Evolutionary conservation across 2,329 filamentous ascomycete genomes (phyloP).

Genomic region (Colletotrichum falcatum): DNA sequence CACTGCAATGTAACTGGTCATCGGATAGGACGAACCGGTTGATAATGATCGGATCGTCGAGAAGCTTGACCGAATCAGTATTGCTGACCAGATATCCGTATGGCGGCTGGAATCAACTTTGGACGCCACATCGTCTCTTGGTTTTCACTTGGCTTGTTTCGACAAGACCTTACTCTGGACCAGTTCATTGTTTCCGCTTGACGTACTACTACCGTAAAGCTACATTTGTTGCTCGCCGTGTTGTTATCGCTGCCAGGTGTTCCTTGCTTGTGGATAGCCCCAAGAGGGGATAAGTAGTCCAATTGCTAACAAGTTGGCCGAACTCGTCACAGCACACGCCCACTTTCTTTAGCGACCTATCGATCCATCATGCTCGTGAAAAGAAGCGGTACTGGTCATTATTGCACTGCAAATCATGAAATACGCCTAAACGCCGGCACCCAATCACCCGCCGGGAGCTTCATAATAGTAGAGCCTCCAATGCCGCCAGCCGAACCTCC

Average conservation of each 20-base stretch:
- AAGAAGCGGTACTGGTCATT: not conserved
- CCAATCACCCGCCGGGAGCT: not conserved
- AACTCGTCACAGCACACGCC: not conserved
- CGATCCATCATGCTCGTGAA: not conserved
- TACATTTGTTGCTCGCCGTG: not conserved
- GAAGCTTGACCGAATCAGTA: not conserved
- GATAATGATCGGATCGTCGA: not conserved
- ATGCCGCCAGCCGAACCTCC: slow-evolving; percentile 11
- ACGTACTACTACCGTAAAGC: not conserved
- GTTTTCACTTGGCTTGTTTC: not conserved
- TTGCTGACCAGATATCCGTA: not conserved
- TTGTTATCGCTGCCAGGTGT: not conserved
- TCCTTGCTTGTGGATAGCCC: not conserved
- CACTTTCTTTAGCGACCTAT: not conserved
- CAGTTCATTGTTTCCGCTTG: not conserved
- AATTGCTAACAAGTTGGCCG: not conserved
- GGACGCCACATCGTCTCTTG: not conserved
- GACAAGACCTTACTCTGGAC: not conserved
- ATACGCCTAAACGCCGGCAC: not conserved
- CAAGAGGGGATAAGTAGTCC: too few species aligned
- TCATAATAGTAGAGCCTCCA: not conserved
- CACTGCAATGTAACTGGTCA: not conserved
- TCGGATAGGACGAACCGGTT: not conserved
- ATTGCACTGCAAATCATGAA: not conserved
- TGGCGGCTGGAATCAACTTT: not conserved